Evolutionary conservation across 2,329 filamentous ascomycete species (phyloP).

Genomic region (Penicillium corylophilum): DNA sequence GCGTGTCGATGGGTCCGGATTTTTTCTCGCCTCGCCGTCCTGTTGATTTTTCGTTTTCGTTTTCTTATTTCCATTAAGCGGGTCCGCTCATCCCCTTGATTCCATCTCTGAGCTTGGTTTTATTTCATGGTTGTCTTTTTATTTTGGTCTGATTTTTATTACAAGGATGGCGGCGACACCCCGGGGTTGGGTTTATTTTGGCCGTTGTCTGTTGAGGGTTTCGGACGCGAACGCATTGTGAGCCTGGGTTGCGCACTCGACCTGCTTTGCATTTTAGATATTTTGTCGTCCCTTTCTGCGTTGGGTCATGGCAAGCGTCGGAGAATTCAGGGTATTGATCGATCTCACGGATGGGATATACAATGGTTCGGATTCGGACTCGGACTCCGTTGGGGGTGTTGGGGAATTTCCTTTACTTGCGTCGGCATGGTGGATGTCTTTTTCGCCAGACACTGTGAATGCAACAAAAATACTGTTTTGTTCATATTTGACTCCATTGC

Average conservation of each 20-base stretch:
- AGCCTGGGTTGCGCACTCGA: constrained; percentile 24
- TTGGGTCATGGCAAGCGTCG: constrained; percentile 38
- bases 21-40: constrained; percentile 28
- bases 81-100: constrained; percentile 15
- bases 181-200: constrained; percentile 13
- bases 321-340: constrained; percentile 42
- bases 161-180: constrained; percentile 14
- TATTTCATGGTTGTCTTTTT: constrained; percentile 2
- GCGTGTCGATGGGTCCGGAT: constrained; percentile 41
- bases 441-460: constrained; percentile 32
- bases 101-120: constrained; percentile 16
- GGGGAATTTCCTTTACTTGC: constrained; percentile 40
- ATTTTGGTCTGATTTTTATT: constrained; percentile 10
- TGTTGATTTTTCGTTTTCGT: constrained; percentile 17
- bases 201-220: constrained; percentile 15
- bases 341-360: constrained; percentile 40
- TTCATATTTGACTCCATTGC: constrained; percentile 27
- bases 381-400: constrained; percentile 41
- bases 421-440: constrained; percentile 25
- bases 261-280: constrained; percentile 33
- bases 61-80: constrained; percentile 23
- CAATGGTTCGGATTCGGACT: constrained; percentile 38
- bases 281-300: constrained; percentile 33
- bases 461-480: constrained; percentile 33
- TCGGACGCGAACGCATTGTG: constrained; percentile 23